These are phyloP conservation scores for Fagopyrum esculentum DNA, from an alignment of 148 eudicot species.

Conservation along the genomic window DNA sequence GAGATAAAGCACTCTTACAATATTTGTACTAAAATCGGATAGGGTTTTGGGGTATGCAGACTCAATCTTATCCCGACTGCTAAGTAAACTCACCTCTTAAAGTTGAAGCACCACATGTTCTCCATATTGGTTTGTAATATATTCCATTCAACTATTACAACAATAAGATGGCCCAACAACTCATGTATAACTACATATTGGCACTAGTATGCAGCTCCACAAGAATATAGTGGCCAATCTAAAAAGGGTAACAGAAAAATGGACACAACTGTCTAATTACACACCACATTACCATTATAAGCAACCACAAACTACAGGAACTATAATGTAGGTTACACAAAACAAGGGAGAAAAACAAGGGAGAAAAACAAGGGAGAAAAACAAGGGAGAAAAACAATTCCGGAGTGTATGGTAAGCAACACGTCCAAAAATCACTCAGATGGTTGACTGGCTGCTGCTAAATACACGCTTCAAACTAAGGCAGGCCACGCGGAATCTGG, in stretches of 20 bases:
- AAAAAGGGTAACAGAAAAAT: not conserved
- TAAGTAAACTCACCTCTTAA: no score
- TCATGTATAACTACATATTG: no score
- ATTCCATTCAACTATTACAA: no score
- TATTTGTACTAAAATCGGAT: no score
- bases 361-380: no score
- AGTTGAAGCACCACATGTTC: no score
- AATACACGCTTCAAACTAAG: constrained; percentile 49
- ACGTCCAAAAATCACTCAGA: not conserved
- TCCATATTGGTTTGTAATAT: no score
- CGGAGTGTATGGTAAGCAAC: not conserved
- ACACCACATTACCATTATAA: not conserved
- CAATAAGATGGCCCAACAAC: no score
- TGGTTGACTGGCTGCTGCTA: constrained; percentile 31
- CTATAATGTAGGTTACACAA: not conserved
- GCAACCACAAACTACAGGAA: not conserved
- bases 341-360: not conserved
- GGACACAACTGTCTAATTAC: not conserved
- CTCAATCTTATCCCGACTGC: no score
- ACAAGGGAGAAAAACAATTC: not conserved
- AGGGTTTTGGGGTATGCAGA: no score
- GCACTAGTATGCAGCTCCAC: no score
- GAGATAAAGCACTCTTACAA: no score
- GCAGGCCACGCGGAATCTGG: constrained; percentile 37
- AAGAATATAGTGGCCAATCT: not conserved